A percentile compares a stretch with the other conserved stretches of the same genome.
Conservation (phyloP, 1,139 yeast species). For the Lodderomyces jiufengensis region DNA sequence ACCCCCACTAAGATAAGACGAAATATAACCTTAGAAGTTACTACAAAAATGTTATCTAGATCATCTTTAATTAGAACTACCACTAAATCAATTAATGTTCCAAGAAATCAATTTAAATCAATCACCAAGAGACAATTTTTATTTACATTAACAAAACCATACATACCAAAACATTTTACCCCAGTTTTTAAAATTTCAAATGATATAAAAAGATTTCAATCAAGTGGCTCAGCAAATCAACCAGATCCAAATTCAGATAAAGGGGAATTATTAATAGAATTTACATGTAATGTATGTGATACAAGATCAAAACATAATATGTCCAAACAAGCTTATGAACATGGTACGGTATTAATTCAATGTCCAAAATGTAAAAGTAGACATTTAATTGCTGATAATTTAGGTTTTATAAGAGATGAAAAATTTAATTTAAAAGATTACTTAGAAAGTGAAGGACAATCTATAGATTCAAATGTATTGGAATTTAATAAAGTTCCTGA, state of each 20-base stretch:
- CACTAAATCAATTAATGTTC: too few relatives aligned
- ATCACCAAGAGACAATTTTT: constrained; percentile 1
- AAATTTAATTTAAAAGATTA: constrained; percentile 76
- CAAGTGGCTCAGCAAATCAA: constrained; percentile 1
- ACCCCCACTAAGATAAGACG: too few relatives aligned
- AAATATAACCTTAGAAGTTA: too few relatives aligned
- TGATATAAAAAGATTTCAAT: neutral
- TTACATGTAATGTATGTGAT: constrained; percentile 87
- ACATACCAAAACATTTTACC: neutral
- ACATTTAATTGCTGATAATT: constrained; percentile 90
- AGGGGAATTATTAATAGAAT: constrained; percentile 65
- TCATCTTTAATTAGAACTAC: too few relatives aligned
- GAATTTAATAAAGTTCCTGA: constrained; percentile 75
- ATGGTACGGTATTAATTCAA: constrained; percentile 84
- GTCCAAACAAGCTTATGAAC: constrained; percentile 85
- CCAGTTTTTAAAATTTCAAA: too few relatives aligned
- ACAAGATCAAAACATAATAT: constrained; percentile 82
- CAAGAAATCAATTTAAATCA: too few relatives aligned
- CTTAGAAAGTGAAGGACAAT: constrained; percentile 72
- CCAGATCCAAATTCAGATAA: constrained; percentile 3
- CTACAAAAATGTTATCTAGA: too few relatives aligned
- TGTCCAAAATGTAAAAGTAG: constrained; percentile 90
- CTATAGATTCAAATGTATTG: constrained; percentile 62
- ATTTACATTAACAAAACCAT: neutral
- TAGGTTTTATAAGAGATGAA: constrained; percentile 76